Evolutionary conservation across 2,329 filamentous ascomycete genomes (phyloP), one percentile per base, ranked within the genome.

Genomic region (Ceratocystiopsis brevicomis): DNA sequence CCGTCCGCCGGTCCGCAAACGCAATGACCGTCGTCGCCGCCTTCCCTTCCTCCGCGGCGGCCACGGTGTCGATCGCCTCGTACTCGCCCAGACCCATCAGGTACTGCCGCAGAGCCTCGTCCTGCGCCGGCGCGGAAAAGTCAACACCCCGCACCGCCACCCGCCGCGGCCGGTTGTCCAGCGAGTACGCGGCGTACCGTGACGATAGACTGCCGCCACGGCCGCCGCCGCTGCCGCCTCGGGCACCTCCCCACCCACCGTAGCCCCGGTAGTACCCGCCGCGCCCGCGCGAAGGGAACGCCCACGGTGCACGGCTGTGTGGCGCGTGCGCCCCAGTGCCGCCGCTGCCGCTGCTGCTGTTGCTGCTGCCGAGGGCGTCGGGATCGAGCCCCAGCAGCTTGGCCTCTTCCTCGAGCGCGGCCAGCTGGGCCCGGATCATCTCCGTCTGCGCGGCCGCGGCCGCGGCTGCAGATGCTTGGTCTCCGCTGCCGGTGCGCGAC

Each of bases 101-200:
- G 57, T 80, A 78, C 52, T 83, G 77, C 48, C 80, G 67, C 38
- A 88, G 62, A 25, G 68, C 66, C 58, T 86, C 81, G 49, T 86
- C 77, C 53, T 73, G 73, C 30, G 69, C 69, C 2, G 70, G 54
- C 14, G 65, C 65, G 4, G 76, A 74, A 53, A 78, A 76, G 57
- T 76, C 75, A 12, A 74, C 68, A 3, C 75, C 78, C 9, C 67
- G 66, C 19, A 88, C 60, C 6, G 71, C 68, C 11, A 90, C 63
- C 48, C 69, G 76, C 55, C 72, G 80, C 0, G 83, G 78, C 38
- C 83, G 68, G 56, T 87, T 86, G 53, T 90, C 83, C 18, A 90
- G 65, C 16, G 78, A 78, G 50, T 78, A 80, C 32, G 69, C 67
- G 4, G 68, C 72, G 51, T 76, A 76, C 67, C 25, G 43, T 37